Conservation (phyloP, 129 eudicot species). For the Tagetes erecta region DNA sequence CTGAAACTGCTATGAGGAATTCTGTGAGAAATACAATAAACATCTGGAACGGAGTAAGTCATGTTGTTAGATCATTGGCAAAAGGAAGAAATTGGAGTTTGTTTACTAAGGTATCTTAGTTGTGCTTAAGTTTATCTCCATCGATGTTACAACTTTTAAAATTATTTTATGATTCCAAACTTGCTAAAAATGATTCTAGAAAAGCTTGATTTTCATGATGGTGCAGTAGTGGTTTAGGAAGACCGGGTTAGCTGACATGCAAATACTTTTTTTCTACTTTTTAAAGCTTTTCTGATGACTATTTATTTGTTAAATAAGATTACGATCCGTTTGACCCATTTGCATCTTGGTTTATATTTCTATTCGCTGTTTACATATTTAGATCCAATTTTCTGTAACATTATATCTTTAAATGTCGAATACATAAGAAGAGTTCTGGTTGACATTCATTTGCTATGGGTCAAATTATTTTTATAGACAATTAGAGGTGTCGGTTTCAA, state of each 20-base stretch:
- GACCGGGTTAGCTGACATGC: neutral
- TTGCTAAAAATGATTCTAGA: conserved; percentile 2
- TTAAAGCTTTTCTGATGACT: too few relatives aligned
- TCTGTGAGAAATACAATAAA: conserved; percentile 30
- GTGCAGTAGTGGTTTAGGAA: conserved; percentile 5
- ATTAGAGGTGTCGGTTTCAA: too few relatives aligned
- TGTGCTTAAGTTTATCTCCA: neutral
- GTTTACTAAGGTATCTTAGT: conserved; percentile 61
- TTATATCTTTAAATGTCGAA: too few relatives aligned
- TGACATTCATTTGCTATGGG: too few relatives aligned
- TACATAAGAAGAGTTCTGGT: too few relatives aligned
- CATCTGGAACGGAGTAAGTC: conserved; percentile 45
- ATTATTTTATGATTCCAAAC: neutral
- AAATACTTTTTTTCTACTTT: neutral
- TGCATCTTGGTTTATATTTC: too few relatives aligned
- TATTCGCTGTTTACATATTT: too few relatives aligned
- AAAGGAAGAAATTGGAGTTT: conserved; percentile 69
- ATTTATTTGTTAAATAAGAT: too few relatives aligned
- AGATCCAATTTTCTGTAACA: too few relatives aligned
- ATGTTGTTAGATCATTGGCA: conserved; percentile 47
- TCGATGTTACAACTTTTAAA: neutral
- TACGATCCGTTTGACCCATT: too few relatives aligned
- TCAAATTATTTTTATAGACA: too few relatives aligned
- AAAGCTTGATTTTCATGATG: conserved; percentile 21
- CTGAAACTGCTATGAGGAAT: conserved; percentile 50